phyloP scores from a whole-genome alignment of 148 eudicot species.

The Salicornia ramosissima region DNA sequence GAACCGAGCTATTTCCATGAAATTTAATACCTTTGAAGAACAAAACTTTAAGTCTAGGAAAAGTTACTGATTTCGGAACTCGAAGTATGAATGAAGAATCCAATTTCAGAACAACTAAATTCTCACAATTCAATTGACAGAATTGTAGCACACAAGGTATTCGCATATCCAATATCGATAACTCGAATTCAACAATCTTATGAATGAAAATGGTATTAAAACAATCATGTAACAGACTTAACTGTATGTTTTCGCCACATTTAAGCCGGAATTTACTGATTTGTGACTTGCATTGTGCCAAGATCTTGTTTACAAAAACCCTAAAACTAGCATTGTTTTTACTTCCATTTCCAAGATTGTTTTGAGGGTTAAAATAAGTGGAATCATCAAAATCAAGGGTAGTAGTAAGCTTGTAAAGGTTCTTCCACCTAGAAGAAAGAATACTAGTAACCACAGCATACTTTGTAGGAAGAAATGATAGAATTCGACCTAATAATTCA shows the following conservation, averaged over 20 bases:
- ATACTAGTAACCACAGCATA: slow-evolving; percentile 20
- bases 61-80: slow-evolving; percentile 5
- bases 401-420: slow-evolving; percentile 13
- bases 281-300: slow-evolving; percentile 5
- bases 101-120: slow-evolving; percentile 22
- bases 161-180: slow-evolving; percentile 6
- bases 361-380: not conserved
- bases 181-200: slow-evolving; percentile 13
- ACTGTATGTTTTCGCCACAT: slow-evolving; percentile 3
- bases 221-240: slow-evolving; percentile 1
- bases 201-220: not conserved
- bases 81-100: slow-evolving; percentile 7
- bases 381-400: slow-evolving; percentile 25
- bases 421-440: slow-evolving; percentile 19
- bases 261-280: slow-evolving; percentile 18
- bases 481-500: slow-evolving; percentile 19
- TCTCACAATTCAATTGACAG: slow-evolving; percentile 8
- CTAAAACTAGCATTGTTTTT: slow-evolving; percentile 11
- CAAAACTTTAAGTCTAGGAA: slow-evolving; percentile 20
- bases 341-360: not conserved
- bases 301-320: slow-evolving; percentile 4
- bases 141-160: not conserved
- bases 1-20: not conserved
- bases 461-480: slow-evolving; percentile 20
- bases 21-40: slow-evolving; percentile 9